Percentiles rank a stretch among this genome's conserved stretches.
These are phyloP conservation scores for Microsporum audouinii DNA, from an alignment of 2,329 filamentous ascomycete species.

Conservation along the genomic window DNA sequence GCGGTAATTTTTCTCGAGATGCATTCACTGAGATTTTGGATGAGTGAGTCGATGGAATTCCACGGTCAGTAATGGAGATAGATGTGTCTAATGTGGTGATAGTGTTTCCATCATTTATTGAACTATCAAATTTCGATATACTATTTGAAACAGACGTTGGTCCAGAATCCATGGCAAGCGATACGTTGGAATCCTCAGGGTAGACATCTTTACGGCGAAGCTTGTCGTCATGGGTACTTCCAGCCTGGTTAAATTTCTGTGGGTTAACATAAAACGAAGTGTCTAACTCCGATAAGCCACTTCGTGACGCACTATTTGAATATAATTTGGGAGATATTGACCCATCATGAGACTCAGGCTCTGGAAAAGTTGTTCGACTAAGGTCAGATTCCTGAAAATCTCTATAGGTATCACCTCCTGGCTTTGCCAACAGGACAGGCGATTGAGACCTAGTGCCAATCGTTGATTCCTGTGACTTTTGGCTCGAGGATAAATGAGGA, in stretches of 20 bases:
- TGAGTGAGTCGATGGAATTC: conserved; percentile 19
- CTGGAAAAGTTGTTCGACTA: background rate
- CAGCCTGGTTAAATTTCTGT: conserved; percentile 20
- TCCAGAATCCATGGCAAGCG: conserved; percentile 21
- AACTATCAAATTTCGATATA: conserved; percentile 20
- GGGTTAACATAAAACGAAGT: conserved; percentile 16
- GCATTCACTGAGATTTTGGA: conserved; percentile 20
- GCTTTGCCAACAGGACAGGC: conserved; percentile 23
- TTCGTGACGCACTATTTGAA: conserved; percentile 17
- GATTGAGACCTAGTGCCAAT: conserved; percentile 23
- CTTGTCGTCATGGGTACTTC: conserved; percentile 17
- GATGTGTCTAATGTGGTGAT: conserved; percentile 22
- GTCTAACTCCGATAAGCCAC: conserved; percentile 22
- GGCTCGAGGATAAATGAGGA: conserved; percentile 21
- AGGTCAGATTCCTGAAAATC: background rate
- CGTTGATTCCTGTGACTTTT: conserved; percentile 23
- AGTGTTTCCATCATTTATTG: conserved; percentile 21
- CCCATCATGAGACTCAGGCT: conserved; percentile 1
- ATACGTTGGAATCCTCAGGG: conserved; percentile 23
- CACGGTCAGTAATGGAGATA: conserved; percentile 23
- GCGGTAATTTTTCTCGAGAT: conserved; percentile 24
- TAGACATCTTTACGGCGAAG: conserved; percentile 25
- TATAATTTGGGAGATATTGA: conserved; percentile 1
- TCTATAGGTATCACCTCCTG: background rate
- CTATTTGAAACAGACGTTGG: conserved; percentile 23